Base-by-base conservation (phyloP, 2,329 filamentous ascomycete species). In the Hymenoscyphus salicellus region DNA sequence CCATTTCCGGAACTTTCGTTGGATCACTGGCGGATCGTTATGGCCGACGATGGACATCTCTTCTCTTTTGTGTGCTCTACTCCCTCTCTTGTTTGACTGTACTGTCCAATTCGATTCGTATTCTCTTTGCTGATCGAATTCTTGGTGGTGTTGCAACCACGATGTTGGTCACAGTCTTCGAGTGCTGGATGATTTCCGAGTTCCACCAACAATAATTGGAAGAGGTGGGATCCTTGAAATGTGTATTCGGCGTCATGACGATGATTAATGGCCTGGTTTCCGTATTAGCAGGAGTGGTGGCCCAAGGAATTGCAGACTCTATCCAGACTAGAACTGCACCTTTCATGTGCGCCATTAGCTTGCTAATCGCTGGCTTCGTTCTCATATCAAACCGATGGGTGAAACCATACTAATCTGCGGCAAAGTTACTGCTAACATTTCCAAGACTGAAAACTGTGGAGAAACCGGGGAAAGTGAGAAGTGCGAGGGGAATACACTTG, bases 141-240 rank as follows among this genome's bases (percentile, higher is more conserved):
- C 78, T 86, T 2, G 84, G 83, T 28, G 85, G 85, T 1, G 65
- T 87, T 52, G 81, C 80, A 26, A 83, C 84, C 38, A 86, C 83
- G 20, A 74, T 87, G 52, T 78, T 87, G 38, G 86, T 84, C 77
- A 84, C 80, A 49, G 82, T 81, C 2, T 87, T 87, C 67, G 84
- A 88, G 72, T 84, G 82, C 69, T 88, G 85, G 85, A 83, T 88
- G 78, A 81, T 87, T 28, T 80, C 82, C 49, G 84, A 86, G 68
- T 86, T 80, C 68, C 80, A 83, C 61, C 72, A 76, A 33, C 73
- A 79, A 38, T 77, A 77, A 17, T 69, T 83, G 2, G 77, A 78
- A 36, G 74, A 79, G 26, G 33, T 75, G 17, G 60, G 55, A 76
- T 17, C 78, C 30, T 75, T 87, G 23, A 79, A 79, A 61, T 73